Percentiles rank a stretch among this genome's conserved stretches.
Conservation (phyloP, 441 rosid species). For the Cnidoscolus chayamansa region DNA sequence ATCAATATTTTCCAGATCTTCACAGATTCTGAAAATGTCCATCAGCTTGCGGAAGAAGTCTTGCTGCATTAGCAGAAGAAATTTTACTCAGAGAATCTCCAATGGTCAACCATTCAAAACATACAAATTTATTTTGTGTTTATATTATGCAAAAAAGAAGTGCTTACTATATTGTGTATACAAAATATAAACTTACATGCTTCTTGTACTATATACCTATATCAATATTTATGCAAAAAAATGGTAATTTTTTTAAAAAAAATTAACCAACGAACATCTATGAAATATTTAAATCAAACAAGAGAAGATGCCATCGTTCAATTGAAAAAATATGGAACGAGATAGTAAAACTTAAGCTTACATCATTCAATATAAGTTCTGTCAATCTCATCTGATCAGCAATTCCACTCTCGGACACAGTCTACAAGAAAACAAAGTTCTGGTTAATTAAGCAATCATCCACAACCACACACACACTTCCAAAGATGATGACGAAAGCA, state of each 20-base stretch:
- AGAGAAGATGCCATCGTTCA: constrained; percentile 10
- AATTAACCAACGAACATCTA: constrained; percentile 4
- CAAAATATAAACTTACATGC: no score
- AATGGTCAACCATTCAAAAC: constrained; percentile 5
- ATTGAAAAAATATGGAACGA: constrained; percentile 2
- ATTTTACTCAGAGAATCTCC: constrained; percentile 15
- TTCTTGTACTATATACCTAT: not conserved
- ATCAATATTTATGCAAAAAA: not conserved
- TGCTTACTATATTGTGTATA: no score
- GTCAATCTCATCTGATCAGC: constrained; percentile 83
- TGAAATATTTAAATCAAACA: not conserved
- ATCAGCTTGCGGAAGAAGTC: constrained; percentile 82
- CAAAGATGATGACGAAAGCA: not conserved
- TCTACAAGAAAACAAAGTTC: constrained; percentile 49
- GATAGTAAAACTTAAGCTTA: constrained; percentile 36
- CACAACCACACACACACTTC: not conserved
- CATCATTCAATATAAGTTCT: constrained; percentile 85
- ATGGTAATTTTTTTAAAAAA: not conserved
- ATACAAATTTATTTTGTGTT: no score
- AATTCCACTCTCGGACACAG: constrained; percentile 83
- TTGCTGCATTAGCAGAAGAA: constrained; percentile 56
- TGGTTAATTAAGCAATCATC: constrained; percentile 15
- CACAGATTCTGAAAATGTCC: constrained; percentile 81
- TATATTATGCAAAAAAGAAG: no score
- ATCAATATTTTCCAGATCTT: constrained; percentile 81